Evolutionary conservation across 169 alveolate genomes (phyloP).

Genomic region (Plasmodium inui): DNA sequence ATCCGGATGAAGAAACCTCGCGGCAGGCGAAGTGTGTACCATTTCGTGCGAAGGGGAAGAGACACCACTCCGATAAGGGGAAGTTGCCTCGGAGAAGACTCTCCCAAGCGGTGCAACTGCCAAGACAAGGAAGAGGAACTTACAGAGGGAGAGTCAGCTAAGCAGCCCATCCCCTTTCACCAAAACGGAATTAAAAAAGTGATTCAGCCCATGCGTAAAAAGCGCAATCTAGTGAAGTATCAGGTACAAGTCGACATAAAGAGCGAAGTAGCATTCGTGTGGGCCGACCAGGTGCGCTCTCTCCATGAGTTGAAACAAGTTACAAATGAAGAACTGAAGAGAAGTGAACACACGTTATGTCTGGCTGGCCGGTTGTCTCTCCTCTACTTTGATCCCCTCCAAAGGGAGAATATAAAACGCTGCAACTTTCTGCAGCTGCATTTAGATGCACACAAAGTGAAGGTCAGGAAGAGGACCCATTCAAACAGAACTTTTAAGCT

Average conservation of each 20-base stretch:
- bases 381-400: conserved; percentile 30
- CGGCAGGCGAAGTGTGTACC: background rate
- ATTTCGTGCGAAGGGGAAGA: background rate
- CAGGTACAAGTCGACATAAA: conserved; percentile 1
- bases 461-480: conserved; percentile 6
- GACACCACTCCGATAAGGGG: background rate
- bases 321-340: conserved; percentile 13
- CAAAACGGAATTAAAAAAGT: background rate
- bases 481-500: conserved; percentile 12
- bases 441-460: conserved; percentile 13
- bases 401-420: conserved; percentile 15
- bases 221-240: background rate
- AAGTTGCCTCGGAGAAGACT: background rate
- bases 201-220: background rate
- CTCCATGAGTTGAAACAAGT: background rate
- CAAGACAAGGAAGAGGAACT: background rate
- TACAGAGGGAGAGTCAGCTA: background rate
- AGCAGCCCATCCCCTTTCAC: background rate
- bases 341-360: conserved; percentile 6
- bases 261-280: conserved; percentile 7
- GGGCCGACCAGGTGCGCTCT: background rate
- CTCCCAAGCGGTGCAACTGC: background rate
- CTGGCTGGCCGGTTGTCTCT: conserved; percentile 2
- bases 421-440: conserved; percentile 14
- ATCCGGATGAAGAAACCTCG: background rate